Evolutionary conservation across 2,329 filamentous ascomycete genomes (phyloP).

Genomic region (Trichoderma breve): DNA sequence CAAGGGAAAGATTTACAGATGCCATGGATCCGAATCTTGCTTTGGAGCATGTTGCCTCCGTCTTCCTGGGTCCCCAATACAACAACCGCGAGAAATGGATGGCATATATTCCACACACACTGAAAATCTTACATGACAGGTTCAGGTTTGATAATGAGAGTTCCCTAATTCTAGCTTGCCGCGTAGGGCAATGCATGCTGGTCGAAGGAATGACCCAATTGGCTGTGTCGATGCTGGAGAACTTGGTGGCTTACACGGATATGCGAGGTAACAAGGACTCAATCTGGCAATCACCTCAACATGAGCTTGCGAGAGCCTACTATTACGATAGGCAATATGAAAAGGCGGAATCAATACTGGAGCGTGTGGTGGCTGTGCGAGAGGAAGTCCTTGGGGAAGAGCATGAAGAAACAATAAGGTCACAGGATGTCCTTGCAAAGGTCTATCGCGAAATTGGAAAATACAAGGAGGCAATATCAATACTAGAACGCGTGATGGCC

Average conservation of each 20-base stretch:
- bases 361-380: neutral
- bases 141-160: neutral
- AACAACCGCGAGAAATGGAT: neutral
- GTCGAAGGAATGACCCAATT: neutral
- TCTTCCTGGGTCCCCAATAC: neutral
- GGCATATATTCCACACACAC: conserved; percentile 4
- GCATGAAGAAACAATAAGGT: neutral
- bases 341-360: conserved; percentile 9
- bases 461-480: conserved; percentile 2
- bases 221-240: conserved; percentile 3
- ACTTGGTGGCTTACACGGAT: conserved; percentile 3
- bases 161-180: neutral
- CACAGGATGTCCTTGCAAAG: neutral
- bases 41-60: neutral
- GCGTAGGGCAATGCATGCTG: neutral
- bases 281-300: neutral
- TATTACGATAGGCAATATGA: neutral
- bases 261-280: conserved; percentile 14
- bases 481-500: conserved; percentile 6
- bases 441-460: neutral
- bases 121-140: neutral
- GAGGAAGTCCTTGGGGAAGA: neutral
- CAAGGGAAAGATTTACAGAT: neutral
- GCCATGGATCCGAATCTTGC: neutral
- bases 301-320: conserved; percentile 1